phyloP scores from a whole-genome alignment of 2,329 filamentous ascomycete genomes.

The Cladophialophora exuberans region DNA sequence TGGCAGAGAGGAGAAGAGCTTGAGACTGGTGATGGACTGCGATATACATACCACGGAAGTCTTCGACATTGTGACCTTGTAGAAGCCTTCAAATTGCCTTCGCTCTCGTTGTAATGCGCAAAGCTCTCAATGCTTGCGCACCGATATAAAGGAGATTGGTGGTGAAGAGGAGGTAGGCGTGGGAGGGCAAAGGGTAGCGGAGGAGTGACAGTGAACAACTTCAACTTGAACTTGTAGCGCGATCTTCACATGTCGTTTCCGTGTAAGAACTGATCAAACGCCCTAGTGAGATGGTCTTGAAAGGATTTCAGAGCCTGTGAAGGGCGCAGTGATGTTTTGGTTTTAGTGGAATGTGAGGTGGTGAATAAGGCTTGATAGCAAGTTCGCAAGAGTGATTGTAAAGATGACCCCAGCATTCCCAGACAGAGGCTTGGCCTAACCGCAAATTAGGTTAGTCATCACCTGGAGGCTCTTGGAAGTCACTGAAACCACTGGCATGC shows the following conservation, averaged over 20 bases:
- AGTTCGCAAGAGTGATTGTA: conserved; percentile 17
- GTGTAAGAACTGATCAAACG: background rate
- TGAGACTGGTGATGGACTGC: background rate
- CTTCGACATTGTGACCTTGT: conserved; percentile 29
- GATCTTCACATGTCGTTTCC: background rate
- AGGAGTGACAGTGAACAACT: background rate
- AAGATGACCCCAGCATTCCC: conserved; percentile 26
- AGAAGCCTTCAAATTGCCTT: background rate
- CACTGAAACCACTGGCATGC: background rate
- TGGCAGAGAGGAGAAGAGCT: background rate
- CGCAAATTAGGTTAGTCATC: background rate
- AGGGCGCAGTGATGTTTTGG: background rate
- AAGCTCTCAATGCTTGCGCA: too few species aligned
- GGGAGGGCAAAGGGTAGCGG: background rate
- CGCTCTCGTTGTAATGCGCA: too few species aligned
- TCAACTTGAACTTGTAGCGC: background rate
- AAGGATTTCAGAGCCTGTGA: background rate
- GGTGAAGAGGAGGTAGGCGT: background rate
- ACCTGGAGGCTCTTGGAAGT: background rate
- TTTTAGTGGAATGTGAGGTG: conserved; percentile 15
- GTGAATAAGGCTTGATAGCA: conserved; percentile 23
- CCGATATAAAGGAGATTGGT: background rate
- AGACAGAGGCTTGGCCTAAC: conserved; percentile 27
- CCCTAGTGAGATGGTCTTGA: background rate
- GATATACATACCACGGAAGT: conserved; percentile 29